A percentile compares a stretch with the other conserved stretches of the same genome.
phyloP scores from a whole-genome alignment of 305 asterid genomes.

The Withania somnifera region DNA sequence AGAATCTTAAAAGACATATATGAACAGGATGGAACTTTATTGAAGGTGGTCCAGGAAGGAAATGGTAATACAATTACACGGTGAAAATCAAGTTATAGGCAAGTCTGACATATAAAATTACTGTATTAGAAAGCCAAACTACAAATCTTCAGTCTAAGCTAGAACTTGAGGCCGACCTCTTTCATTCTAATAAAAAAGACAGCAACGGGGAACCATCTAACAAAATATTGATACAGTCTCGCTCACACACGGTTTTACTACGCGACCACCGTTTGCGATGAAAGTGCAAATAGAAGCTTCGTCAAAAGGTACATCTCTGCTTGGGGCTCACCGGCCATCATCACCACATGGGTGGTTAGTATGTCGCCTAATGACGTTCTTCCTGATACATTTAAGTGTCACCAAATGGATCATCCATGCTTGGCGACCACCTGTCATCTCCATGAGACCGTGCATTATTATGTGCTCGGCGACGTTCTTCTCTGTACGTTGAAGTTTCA shows the following conservation, averaged over 20 bases:
- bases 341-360: background rate
- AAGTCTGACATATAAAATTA: background rate
- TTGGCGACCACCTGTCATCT: conserved; percentile 24
- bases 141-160: background rate
- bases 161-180: background rate
- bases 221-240: background rate
- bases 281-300: background rate
- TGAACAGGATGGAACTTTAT: too few relatives aligned
- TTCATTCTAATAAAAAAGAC: too few relatives aligned
- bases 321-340: background rate
- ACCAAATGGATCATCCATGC: background rate
- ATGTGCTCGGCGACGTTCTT: background rate
- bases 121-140: background rate
- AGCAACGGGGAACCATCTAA: background rate
- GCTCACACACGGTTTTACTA: background rate
- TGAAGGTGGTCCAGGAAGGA: too few relatives aligned
- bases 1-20: too few relatives aligned
- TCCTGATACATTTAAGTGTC: too few relatives aligned
- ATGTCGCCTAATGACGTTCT: background rate
- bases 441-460: conserved; percentile 1
- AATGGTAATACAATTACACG: too few relatives aligned
- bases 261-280: background rate
- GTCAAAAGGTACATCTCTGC: background rate
- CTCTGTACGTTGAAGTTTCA: conserved; percentile 1
- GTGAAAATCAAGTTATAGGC: too few relatives aligned